Conservation (phyloP, 1,139 yeast species). For the Williopsis jadinii region DNA sequence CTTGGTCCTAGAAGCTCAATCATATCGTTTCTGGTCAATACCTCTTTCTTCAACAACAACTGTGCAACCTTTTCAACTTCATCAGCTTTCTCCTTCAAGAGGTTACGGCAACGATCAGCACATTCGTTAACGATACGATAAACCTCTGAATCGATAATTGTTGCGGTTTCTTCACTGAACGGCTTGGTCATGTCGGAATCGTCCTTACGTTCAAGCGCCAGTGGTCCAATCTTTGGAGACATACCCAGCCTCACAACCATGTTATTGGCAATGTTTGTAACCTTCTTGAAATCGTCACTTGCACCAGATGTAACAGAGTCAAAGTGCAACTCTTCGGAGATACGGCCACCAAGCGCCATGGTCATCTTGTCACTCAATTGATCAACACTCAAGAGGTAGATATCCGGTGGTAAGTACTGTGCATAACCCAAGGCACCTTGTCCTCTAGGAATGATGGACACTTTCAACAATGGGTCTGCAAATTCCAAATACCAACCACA, state of each 20-base stretch:
- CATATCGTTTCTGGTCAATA: slow-evolving; percentile 87
- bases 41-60: slow-evolving; percentile 76
- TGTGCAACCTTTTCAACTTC: slow-evolving; percentile 85
- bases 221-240: slow-evolving; percentile 79
- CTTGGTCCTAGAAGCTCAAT: slow-evolving; percentile 78
- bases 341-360: slow-evolving; percentile 96
- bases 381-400: slow-evolving; percentile 68
- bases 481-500: slow-evolving; percentile 91
- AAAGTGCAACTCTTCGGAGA: slow-evolving; percentile 88
- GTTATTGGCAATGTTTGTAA: slow-evolving; percentile 87
- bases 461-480: slow-evolving; percentile 92
- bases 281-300: slow-evolving; percentile 91
- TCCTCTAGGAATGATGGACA: slow-evolving; percentile 94
- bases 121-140: slow-evolving; percentile 76
- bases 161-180: slow-evolving; percentile 82
- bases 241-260: slow-evolving; percentile 93
- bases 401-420: slow-evolving; percentile 92
- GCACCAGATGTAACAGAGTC: slow-evolving; percentile 92
- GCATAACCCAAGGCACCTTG: slow-evolving; percentile 98
- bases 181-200: slow-evolving; percentile 78
- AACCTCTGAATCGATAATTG: slow-evolving; percentile 75
- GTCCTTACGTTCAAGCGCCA: slow-evolving; percentile 41
- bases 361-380: slow-evolving; percentile 88
- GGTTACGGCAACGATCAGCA: slow-evolving; percentile 56
- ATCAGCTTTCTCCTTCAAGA: slow-evolving; percentile 61